phyloP scores from a whole-genome alignment of 2,329 filamentous ascomycete species.

The Arthrobotrys conoides region DNA sequence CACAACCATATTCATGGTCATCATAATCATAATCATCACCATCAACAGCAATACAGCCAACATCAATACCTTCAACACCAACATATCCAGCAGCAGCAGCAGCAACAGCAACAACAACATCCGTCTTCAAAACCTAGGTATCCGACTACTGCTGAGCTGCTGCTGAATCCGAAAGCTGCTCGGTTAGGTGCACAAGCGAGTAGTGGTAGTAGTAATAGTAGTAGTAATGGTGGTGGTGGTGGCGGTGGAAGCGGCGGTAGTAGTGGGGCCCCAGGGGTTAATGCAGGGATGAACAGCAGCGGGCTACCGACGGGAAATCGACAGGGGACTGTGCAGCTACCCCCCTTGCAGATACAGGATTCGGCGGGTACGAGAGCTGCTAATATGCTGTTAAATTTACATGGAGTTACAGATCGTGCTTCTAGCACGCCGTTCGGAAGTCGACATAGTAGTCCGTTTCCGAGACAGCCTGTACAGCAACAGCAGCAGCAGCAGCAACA shows the following conservation, averaged over 20 bases:
- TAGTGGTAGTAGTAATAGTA: not conserved
- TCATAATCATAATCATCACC: conserved; percentile 17
- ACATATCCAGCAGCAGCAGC: too few relatives aligned
- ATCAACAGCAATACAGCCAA: conserved; percentile 22
- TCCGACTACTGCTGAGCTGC: conserved; percentile 46
- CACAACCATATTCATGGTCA: not conserved
- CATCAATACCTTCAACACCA: conserved; percentile 10
- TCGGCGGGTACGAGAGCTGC: conserved; percentile 42
- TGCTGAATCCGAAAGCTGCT: conserved; percentile 45
- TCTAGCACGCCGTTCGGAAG: conserved; percentile 46
- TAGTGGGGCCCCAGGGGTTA: conserved; percentile 18
- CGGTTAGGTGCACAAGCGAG: conserved; percentile 30
- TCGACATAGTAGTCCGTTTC: conserved; percentile 47
- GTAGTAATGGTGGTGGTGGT: not conserved
- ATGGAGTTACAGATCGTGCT: conserved; percentile 43
- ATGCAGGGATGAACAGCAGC: conserved; percentile 11
- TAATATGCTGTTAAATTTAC: conserved; percentile 56
- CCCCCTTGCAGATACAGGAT: conserved; percentile 42
- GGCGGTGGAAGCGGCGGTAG: not conserved
- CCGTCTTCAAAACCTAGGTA: conserved; percentile 49
- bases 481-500: conserved; percentile 32
- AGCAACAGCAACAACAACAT: too few relatives aligned
- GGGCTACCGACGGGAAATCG: conserved; percentile 35
- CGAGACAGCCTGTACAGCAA: conserved; percentile 21
- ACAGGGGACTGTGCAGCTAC: conserved; percentile 30